These are phyloP conservation scores for Ophiocordyceps camponoti-floridani DNA, from an alignment of 2,329 filamentous ascomycete genomes.

Conservation along the genomic window DNA sequence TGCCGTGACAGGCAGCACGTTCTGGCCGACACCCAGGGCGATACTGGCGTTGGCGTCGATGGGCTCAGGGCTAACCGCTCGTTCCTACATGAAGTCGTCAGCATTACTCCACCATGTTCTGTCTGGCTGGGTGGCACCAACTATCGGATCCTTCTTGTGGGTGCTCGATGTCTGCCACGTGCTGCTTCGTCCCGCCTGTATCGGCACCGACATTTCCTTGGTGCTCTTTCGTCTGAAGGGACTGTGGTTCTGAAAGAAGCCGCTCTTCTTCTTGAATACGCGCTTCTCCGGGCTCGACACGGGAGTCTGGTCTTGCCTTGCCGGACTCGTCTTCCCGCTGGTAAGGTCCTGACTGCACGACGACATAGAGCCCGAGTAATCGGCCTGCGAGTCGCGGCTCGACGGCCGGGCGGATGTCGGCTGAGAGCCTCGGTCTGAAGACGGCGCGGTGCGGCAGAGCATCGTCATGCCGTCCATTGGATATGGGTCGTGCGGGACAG, in stretches of 20 bases:
- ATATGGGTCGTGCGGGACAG: slow-evolving; percentile 82
- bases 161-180: slow-evolving; percentile 34
- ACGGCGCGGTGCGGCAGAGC: slow-evolving; percentile 64
- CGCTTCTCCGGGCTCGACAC: slow-evolving; percentile 42
- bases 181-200: slow-evolving; percentile 27
- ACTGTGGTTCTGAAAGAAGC: slow-evolving; percentile 84
- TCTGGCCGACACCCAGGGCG: slow-evolving; percentile 86
- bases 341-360: slow-evolving; percentile 70
- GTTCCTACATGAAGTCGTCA: slow-evolving; percentile 12
- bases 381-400: slow-evolving; percentile 78
- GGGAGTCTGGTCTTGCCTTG: slow-evolving; percentile 40
- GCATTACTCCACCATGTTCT: not conserved
- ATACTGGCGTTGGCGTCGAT: slow-evolving; percentile 86
- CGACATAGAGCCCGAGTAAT: slow-evolving; percentile 77
- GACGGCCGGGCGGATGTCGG: slow-evolving; percentile 51
- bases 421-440: slow-evolving; percentile 32
- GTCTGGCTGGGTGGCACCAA: not conserved
- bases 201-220: slow-evolving; percentile 37
- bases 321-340: slow-evolving; percentile 56
- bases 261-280: slow-evolving; percentile 53
- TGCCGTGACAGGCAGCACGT: slow-evolving; percentile 82
- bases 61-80: slow-evolving; percentile 54
- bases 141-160: slow-evolving; percentile 4
- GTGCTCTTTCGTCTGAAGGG: slow-evolving; percentile 88
- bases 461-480: slow-evolving; percentile 95